Evolutionary conservation across 768 basidiomycete genomes (phyloP), one percentile per base, ranked within the genome.

Genomic region (Peribolospora baueri): DNA sequence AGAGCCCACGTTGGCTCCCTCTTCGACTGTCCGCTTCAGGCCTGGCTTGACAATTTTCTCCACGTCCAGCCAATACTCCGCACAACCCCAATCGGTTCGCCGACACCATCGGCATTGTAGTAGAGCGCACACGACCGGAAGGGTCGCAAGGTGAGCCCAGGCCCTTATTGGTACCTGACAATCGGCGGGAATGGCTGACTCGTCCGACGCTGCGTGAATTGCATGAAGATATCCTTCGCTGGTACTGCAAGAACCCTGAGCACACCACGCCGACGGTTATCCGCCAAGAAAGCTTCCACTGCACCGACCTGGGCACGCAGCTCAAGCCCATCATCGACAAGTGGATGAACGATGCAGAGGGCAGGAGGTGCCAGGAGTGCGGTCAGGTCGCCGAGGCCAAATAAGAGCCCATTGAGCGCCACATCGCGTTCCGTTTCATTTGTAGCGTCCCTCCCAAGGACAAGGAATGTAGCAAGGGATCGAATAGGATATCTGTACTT

Each of bases 81-180:
- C 91, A 98, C 68, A 93, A 91, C 63, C 91, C 91, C 5, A 81
- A 90, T 39, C 76, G 91, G 14, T 91, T 81, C 62, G 79, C 79
- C 1, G 72, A 95, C 67, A 95, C 91, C 0, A 79, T 93, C 51
- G 91, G 91, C 1, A 72, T 95, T 13, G 91, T 97, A 25, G 71
- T 91, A 41, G 91, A 98, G 67, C 77, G 85, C 11, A 76, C 81
- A 37, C 73, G 91, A 41, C 87, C 88, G 0, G 70, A 72, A n/a
- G 71, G 64, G 4, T 76, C 85, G 1, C 69, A 78, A 52, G 91
- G 91, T 85, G 58, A 56, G 76, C 60, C 7, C 25, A 25, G 25
- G 25, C 25, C 42, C 25, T 48, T 50, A 47, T 45, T 46, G 25
- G 25, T 25, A 25, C 25, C 25, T 25, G 25, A 25, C 25, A 25